phyloP scores from a whole-genome alignment of 2,329 filamentous ascomycete genomes.

The Trichoderma arundinaceum region DNA sequence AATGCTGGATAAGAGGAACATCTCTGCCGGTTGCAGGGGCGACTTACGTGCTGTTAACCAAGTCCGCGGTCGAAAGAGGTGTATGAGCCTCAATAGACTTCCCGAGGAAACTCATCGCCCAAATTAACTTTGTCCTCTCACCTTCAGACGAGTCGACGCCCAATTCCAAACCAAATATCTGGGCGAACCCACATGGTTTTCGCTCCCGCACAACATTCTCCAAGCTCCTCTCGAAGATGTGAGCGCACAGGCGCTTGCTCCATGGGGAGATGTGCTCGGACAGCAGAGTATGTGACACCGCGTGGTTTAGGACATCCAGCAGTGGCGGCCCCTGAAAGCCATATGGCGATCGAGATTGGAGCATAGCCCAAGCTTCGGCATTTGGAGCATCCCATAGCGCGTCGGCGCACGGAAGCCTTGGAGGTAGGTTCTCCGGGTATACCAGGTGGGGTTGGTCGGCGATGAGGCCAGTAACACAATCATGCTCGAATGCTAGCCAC shows the following conservation, averaged over 20 bases:
- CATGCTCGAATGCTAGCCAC: conserved; percentile 44
- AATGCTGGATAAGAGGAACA: neutral
- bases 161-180: conserved; percentile 38
- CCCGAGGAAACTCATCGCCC: conserved; percentile 33
- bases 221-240: conserved; percentile 42
- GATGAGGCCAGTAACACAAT: conserved; percentile 43
- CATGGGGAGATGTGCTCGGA: conserved; percentile 37
- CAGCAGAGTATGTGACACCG: conserved; percentile 24
- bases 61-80: conserved; percentile 36
- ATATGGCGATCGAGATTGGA: conserved; percentile 32
- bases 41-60: conserved; percentile 42
- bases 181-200: conserved; percentile 37
- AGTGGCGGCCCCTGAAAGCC: conserved; percentile 27
- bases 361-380: conserved; percentile 38
- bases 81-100: neutral
- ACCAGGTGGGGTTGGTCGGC: conserved; percentile 41
- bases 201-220: conserved; percentile 34
- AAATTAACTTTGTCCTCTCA: conserved; percentile 32
- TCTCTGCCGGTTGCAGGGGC: neutral
- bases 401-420: conserved; percentile 40
- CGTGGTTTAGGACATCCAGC: conserved; percentile 22
- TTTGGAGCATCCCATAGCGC: conserved; percentile 41
- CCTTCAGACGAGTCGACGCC: conserved; percentile 12
- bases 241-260: conserved; percentile 40
- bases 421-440: conserved; percentile 41